Evolutionary conservation across 345 rosid species (phyloP).

Genomic region (Corymbia maculata): DNA sequence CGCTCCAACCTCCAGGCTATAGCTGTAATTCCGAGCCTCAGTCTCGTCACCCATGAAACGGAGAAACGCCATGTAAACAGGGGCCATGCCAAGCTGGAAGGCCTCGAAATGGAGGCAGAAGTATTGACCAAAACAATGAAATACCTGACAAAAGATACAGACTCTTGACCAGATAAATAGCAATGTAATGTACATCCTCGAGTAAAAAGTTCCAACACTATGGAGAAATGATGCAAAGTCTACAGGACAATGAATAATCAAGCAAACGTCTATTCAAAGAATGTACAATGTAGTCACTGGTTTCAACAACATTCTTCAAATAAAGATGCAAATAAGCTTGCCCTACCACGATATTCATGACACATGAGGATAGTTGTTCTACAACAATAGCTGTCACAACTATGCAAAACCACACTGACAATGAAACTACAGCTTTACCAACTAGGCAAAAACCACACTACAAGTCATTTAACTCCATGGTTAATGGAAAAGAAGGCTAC

Average conservation of each 20-base stretch:
- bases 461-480: not conserved
- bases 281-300: not conserved
- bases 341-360: not conserved
- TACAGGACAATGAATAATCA: not conserved
- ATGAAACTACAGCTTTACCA: not conserved
- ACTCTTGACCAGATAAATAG: not conserved
- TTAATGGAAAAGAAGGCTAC: not conserved
- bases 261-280: not conserved
- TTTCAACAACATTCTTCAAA: not conserved
- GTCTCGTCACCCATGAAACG: slow-evolving; percentile 96
- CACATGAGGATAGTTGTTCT: not conserved
- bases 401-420: not conserved
- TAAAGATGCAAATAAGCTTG: not conserved
- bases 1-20: slow-evolving; percentile 93
- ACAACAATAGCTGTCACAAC: not conserved
- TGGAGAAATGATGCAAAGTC: not conserved
- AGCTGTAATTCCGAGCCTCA: slow-evolving; percentile 81
- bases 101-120: slow-evolving; percentile 98
- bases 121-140: slow-evolving; percentile 93
- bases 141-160: slow-evolving; percentile 35
- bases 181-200: not conserved
- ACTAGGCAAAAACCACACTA: not conserved
- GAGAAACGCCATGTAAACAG: slow-evolving; percentile 98
- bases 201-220: not conserved
- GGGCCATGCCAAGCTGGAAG: slow-evolving; percentile 94